Evolutionary conservation across 2,329 filamentous ascomycete species (phyloP).

Genomic region (Aplosporella prunicola): DNA sequence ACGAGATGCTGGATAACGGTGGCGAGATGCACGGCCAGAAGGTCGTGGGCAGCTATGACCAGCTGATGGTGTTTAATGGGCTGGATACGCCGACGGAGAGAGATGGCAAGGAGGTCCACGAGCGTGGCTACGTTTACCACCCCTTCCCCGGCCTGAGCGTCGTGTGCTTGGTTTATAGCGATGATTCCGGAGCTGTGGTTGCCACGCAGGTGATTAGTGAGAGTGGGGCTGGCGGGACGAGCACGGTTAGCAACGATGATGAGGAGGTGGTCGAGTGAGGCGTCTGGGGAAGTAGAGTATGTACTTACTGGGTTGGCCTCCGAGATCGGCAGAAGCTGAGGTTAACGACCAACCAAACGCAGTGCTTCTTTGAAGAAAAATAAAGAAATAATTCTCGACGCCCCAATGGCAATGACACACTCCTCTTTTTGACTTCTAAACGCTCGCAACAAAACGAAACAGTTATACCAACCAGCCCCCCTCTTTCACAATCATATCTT

Average conservation of each 20-base stretch:
- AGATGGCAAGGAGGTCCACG: conserved; percentile 39
- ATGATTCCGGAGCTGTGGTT: conserved; percentile 38
- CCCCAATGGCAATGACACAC: too few species aligned
- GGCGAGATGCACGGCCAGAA: conserved; percentile 36
- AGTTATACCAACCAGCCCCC: too few species aligned
- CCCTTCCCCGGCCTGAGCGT: conserved; percentile 42
- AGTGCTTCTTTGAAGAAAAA: too few species aligned
- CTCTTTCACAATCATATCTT: too few species aligned
- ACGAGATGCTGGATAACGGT: conserved; percentile 46
- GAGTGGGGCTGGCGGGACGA: conserved; percentile 43
- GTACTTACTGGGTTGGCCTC: too few species aligned
- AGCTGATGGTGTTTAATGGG: conserved; percentile 47
- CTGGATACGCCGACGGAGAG: conserved; percentile 32
- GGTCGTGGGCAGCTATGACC: conserved; percentile 41
- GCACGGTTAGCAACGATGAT: conserved; percentile 36
- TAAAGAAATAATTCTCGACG: too few species aligned
- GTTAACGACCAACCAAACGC: too few species aligned
- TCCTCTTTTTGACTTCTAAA: too few species aligned
- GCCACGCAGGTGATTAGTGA: conserved; percentile 45
- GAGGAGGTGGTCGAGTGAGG: too few species aligned
- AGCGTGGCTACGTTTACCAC: conserved; percentile 45
- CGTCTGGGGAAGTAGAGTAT: too few species aligned
- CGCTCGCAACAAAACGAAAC: too few species aligned
- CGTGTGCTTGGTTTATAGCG: conserved; percentile 41
- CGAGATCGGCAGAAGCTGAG: too few species aligned